Percentiles rank a stretch among this genome's conserved stretches.
Conservation (phyloP, 2,329 filamentous ascomycete species). For the Diaporthe ilicicola region DNA sequence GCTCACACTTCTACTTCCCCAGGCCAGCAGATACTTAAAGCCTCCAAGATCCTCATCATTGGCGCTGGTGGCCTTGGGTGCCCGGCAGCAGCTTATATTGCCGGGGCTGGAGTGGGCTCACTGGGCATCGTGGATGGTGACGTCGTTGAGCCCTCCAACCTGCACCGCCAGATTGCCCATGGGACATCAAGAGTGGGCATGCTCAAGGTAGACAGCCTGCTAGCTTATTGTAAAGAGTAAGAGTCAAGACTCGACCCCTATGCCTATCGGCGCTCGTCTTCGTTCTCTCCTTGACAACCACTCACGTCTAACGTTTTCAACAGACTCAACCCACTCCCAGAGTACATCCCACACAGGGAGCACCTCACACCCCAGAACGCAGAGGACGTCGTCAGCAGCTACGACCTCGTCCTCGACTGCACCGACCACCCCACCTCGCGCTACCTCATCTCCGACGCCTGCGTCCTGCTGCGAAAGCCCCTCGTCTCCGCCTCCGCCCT, state of each 20-base stretch:
- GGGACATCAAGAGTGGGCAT: slow-evolving; percentile 74
- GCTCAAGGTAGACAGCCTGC: slow-evolving; percentile 82
- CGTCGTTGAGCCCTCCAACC: slow-evolving; percentile 85
- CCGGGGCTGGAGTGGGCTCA: slow-evolving; percentile 85
- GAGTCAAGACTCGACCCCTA: too few species aligned
- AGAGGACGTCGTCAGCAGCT: slow-evolving; percentile 69
- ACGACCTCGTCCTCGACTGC: slow-evolving; percentile 91
- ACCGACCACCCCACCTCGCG: slow-evolving; percentile 92
- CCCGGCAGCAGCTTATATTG: slow-evolving; percentile 91
- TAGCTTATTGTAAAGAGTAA: slow-evolving; percentile 65
- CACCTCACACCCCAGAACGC: slow-evolving; percentile 77
- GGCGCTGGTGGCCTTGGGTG: slow-evolving; percentile 92
- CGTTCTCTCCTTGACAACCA: background rate
- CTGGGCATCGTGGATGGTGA: slow-evolving; percentile 90
- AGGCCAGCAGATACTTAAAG: slow-evolving; percentile 81
- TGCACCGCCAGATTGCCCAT: slow-evolving; percentile 92
- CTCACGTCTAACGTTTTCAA: accelerated
- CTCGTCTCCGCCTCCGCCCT: slow-evolving; percentile 91
- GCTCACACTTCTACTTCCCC: background rate
- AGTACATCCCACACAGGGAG: slow-evolving; percentile 67
- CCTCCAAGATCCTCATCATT: slow-evolving; percentile 78
- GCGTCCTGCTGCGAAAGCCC: slow-evolving; percentile 79
- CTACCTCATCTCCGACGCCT: slow-evolving; percentile 91
- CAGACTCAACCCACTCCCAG: slow-evolving; percentile 77
- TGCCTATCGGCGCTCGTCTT: background rate